These are phyloP conservation scores for Oenanthe sinensis DNA, from an alignment of 129 eudicot genomes.

Conservation along the genomic window DNA sequence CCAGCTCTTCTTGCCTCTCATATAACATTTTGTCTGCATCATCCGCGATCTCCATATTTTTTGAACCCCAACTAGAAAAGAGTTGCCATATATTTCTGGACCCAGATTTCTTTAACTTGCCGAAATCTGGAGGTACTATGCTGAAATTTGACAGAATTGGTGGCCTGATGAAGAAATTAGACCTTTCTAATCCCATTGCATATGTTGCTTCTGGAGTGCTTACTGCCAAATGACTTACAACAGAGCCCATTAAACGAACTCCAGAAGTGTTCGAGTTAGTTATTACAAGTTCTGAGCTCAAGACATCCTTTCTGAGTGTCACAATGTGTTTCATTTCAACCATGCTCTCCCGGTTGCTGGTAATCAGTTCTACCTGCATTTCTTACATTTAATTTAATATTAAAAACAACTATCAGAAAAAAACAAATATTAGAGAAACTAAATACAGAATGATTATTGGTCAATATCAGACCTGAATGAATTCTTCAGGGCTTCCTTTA, in stretches of 20 bases:
- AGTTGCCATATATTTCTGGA: constrained; percentile 26
- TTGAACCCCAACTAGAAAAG: constrained; percentile 33
- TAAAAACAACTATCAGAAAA: too few species aligned
- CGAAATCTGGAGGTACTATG: constrained; percentile 44
- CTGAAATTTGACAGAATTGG: constrained; percentile 50
- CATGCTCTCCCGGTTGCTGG: constrained; percentile 30
- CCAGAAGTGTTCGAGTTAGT: constrained; percentile 41
- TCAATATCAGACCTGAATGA: constrained; percentile 42
- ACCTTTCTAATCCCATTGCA: constrained; percentile 66
- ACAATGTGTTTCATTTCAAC: constrained; percentile 51
- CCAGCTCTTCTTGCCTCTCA: constrained; percentile 23
- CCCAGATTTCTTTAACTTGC: constrained; percentile 16
- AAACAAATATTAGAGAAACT: neutral
- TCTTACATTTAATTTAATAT: neutral
- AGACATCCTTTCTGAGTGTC: constrained; percentile 41
- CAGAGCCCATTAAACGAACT: constrained; percentile 50
- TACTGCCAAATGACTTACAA: constrained; percentile 41
- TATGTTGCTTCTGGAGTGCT: constrained; percentile 90
- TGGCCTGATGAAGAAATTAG: constrained; percentile 47
- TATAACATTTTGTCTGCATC: constrained; percentile 10
- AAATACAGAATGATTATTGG: neutral
- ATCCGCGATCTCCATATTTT: constrained; percentile 8
- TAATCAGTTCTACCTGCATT: constrained; percentile 58
- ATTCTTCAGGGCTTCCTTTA: constrained; percentile 52
- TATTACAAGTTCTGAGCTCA: constrained; percentile 50